Evolutionary conservation across 1,284 basidiomycete species (phyloP).

Genomic region (Tranzscheliella williamsii): DNA sequence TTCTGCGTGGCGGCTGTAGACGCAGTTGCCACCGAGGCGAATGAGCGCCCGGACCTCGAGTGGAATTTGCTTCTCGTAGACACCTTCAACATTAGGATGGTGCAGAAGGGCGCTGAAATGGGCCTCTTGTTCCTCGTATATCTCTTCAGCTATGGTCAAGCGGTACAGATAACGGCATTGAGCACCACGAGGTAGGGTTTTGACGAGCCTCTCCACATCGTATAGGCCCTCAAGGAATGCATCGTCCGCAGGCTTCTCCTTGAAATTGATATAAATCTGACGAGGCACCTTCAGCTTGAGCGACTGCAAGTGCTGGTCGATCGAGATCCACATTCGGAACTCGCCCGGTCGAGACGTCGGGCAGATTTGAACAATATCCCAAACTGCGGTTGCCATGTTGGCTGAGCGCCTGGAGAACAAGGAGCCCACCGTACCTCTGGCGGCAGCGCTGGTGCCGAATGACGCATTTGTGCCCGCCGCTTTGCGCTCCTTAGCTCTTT

Average conservation of each 20-base stretch:
- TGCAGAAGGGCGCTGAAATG: constrained; percentile 91
- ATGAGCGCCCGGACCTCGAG: constrained; percentile 81
- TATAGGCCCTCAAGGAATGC: constrained; percentile 72
- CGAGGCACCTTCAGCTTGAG: constrained; percentile 83
- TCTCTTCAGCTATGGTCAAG: constrained; percentile 79
- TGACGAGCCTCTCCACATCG: constrained; percentile 72
- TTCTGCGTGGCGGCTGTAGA: constrained; percentile 66
- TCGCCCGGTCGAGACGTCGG: constrained; percentile 77
- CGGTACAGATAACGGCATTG: constrained; percentile 80
- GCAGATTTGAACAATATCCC: constrained; percentile 93
- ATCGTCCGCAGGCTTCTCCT: constrained; percentile 68
- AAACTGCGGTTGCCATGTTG: constrained; percentile 71
- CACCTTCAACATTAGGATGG: constrained; percentile 91
- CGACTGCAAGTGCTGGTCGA: constrained; percentile 77
- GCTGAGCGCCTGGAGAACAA: constrained; percentile 78
- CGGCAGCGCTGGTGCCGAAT: constrained; percentile 9
- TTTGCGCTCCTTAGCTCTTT: constrained; percentile 62
- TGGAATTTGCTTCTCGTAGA: constrained; percentile 92
- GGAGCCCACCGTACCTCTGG: constrained; percentile 60
- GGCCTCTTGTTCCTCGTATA: constrained; percentile 80
- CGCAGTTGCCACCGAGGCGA: constrained; percentile 81
- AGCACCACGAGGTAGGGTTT: constrained; percentile 79
- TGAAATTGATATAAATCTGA: constrained; percentile 90
- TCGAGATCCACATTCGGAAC: constrained; percentile 85
- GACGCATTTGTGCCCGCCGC: too few relatives aligned